Base-by-base conservation (phyloP, 345 rosid genomes). In the Tarenaya hassleriana region DNA sequence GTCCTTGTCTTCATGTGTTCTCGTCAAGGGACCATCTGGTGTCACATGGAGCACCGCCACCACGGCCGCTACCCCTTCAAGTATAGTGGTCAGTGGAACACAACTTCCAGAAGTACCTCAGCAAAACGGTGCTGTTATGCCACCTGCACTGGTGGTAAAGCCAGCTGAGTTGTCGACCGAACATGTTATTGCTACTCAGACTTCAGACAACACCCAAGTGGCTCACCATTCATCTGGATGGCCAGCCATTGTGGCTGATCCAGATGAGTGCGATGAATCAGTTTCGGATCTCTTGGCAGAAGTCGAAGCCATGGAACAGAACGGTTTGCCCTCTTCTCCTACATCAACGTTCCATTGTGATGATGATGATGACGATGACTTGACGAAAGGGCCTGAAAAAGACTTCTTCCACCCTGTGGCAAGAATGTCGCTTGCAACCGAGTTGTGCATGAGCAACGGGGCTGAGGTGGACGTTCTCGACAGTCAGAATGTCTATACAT, bases 261-360 rank as follows among this genome's bases (percentile, higher is more conserved):
- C 86, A 1, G 71, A 73, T 37, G 96, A 83, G 38, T 83, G 59
- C 37, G 97, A 88, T 70, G 98, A 92, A 64, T 92, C 98, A 12
- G 97, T 92, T 71, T 92, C 98, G 44, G 98, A 92, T 70, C 83
- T 92, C 42, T 69, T 92, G 76, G 98, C 98, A n/a, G 97, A 88
- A 70, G 95, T 88, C 56, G 98, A 92, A 78, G 98, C 98, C 9
- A 88, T 88, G 97, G 97, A 88, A 64, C 80, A 90, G 47, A 80
- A 79, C 34, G 66, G 73, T 63, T 81, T 84, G 40, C 71, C 88
- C 56, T 75, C 86, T 54, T 85, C 97, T 16, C 86, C 95, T 16
- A 83, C 96, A 62, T 67, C 72, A 12, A 67, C 67, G 38, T 61
- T 61, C 45, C 63, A 61, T 63, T 55, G 67, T 7, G 71, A 66